Base-by-base conservation (phyloP, 495 filamentous ascomycete species). In the Penicillium psychrofluorescens region DNA sequence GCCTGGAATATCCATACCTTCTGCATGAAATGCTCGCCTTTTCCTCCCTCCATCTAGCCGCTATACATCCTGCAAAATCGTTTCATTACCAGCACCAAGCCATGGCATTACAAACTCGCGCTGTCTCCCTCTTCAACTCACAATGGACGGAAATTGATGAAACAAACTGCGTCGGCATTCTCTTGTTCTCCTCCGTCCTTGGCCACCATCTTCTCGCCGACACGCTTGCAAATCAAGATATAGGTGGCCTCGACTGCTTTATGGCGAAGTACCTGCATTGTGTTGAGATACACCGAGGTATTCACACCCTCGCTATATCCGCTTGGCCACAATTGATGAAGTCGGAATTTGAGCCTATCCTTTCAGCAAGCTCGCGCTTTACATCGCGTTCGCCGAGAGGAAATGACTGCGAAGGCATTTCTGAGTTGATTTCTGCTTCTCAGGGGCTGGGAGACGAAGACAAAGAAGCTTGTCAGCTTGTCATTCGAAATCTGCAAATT, bases 21-120 rank as follows among this genome's bases (percentile, higher is more conserved):
- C 61, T 75, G 58, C 55, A 71, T 45, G 41, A 67, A 44, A 9
- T 69, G 2, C 59, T 75, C 13, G 67, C 70, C n/a, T 55, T 72
- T 34, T 59, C 68, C 12, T 61, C 68, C 5, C 48, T 63, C 6
- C 73, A 76, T 35, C 48, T 74, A 11, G 58, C 63, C 37, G 46
- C 59, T 11, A 29, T 60, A 10, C 54, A 49, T 7, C 67, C 67
- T 9, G 51, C 58, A 0, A 49, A 42, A 1, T 47, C 49, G 4
- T 45, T 13, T 11, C 56, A 55, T 10, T 72, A 74, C 44, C 53
- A 57, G 34, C 52, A 65, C 35, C 59, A 66, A n/a, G 69, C 73
- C 10, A 61, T 67, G 11, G 52, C 63, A n/a, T 53, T 76, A 2
- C 71, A 75, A 38, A 73, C 65, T 0, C 61, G 55, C 2, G 70